Conservation (phyloP, 2,329 filamentous ascomycete species). For the Bretziella fagacearum region DNA sequence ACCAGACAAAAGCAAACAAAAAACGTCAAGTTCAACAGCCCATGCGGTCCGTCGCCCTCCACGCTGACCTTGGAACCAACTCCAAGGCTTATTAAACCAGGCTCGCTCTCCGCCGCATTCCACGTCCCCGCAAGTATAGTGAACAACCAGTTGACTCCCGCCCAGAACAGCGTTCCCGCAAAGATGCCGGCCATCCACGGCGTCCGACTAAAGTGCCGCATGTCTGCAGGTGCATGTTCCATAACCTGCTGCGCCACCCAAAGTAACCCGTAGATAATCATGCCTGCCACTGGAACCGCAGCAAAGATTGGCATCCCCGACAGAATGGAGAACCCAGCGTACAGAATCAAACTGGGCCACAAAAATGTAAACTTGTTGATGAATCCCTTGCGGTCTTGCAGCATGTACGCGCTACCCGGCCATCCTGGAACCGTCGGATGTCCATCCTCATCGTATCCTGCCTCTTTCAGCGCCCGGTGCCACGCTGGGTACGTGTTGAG, state of each 20-base stretch:
- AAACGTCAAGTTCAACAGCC: constrained; percentile 68
- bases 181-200: constrained; percentile 93
- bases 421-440: constrained; percentile 53
- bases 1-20: constrained; percentile 45
- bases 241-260: constrained; percentile 62
- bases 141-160: constrained; percentile 58
- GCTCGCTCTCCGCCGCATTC: constrained; percentile 14
- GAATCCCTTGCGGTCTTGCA: constrained; percentile 63
- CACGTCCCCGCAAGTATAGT: constrained; percentile 43
- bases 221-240: constrained; percentile 69
- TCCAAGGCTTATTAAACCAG: neutral
- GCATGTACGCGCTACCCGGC: constrained; percentile 52
- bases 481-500: constrained; percentile 75
- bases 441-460: constrained; percentile 66
- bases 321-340: constrained; percentile 52
- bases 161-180: constrained; percentile 67
- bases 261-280: constrained; percentile 54
- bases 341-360: constrained; percentile 67
- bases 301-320: constrained; percentile 58
- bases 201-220: constrained; percentile 80
- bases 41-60: constrained; percentile 36
- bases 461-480: constrained; percentile 67
- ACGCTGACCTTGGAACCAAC: neutral
- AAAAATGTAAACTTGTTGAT: constrained; percentile 78
- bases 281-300: constrained; percentile 54